Evolutionary conservation across 2,329 filamentous ascomycete species (phyloP).

Genomic region (Cladosporium sp.): DNA sequence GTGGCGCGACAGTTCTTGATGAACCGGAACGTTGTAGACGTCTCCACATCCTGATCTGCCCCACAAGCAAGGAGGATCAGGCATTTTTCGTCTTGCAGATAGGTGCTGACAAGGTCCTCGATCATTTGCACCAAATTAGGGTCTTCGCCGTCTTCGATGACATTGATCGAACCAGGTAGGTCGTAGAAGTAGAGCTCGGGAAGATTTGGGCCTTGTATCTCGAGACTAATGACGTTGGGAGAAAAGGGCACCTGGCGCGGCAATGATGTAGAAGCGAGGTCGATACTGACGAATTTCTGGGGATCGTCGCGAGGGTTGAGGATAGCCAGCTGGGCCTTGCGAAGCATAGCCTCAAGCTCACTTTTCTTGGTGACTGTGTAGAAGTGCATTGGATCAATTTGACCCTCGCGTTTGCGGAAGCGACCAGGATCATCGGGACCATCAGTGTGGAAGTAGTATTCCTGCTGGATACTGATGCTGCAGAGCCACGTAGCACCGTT

Average conservation of each 20-base stretch:
- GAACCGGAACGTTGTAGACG: slow-evolving; percentile 69
- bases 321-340: slow-evolving; percentile 75
- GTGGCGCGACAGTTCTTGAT: slow-evolving; percentile 49
- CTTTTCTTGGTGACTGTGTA: slow-evolving; percentile 62
- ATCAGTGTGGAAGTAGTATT: slow-evolving; percentile 49
- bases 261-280: neutral
- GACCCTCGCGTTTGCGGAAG: neutral
- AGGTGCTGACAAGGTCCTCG: slow-evolving; percentile 67
- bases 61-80: slow-evolving; percentile 76
- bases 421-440: neutral
- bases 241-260: slow-evolving; percentile 66
- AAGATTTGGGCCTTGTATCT: slow-evolving; percentile 71
- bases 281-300: slow-evolving; percentile 40
- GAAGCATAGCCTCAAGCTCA: slow-evolving; percentile 68
- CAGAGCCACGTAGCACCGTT: slow-evolving; percentile 62
- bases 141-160: slow-evolving; percentile 62
- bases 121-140: slow-evolving; percentile 72
- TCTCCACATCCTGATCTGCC: slow-evolving; percentile 77
- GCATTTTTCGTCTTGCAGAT: slow-evolving; percentile 69
- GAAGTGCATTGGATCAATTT: slow-evolving; percentile 56
- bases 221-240: slow-evolving; percentile 76
- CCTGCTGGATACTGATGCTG: slow-evolving; percentile 64
- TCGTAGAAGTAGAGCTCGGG: slow-evolving; percentile 82
- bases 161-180: slow-evolving; percentile 78
- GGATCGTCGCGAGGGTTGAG: slow-evolving; percentile 65